Conservation (phyloP, 2,329 filamentous ascomycete species). For the Amylocarpus encephaloides region DNA sequence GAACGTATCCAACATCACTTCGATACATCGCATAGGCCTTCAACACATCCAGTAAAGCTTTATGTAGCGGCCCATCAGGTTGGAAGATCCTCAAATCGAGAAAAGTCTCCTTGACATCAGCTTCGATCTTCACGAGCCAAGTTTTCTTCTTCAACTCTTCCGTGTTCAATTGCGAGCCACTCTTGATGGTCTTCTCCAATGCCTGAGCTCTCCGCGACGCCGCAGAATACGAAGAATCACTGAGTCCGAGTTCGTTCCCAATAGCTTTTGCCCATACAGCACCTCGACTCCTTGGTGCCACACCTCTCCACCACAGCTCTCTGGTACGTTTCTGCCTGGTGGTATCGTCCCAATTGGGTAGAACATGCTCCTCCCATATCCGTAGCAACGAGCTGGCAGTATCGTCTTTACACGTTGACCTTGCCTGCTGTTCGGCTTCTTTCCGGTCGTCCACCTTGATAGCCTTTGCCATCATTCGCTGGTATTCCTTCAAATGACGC, state of each 20-base stretch:
- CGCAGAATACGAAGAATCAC: conserved; percentile 60
- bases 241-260: conserved; percentile 35
- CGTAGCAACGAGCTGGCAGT: conserved; percentile 48
- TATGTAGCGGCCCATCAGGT: conserved; percentile 50
- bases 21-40: conserved; percentile 78
- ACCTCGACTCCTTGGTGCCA: conserved; percentile 60
- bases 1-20: conserved; percentile 71
- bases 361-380: conserved; percentile 70
- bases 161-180: conserved; percentile 26
- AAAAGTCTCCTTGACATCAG: conserved; percentile 62
- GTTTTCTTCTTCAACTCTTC: conserved; percentile 50
- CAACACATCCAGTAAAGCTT: conserved; percentile 63
- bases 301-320: conserved; percentile 77
- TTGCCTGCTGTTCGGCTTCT: conserved; percentile 46
- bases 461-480: conserved; percentile 70
- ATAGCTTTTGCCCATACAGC: conserved; percentile 31
- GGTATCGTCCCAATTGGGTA: conserved; percentile 70
- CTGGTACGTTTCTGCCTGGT: conserved; percentile 62
- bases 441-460: conserved; percentile 53
- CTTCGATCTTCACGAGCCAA: conserved; percentile 58
- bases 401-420: conserved; percentile 48
- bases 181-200: conserved; percentile 41
- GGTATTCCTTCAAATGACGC: conserved; percentile 78
- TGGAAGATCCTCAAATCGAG: conserved; percentile 65
- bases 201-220: conserved; percentile 62